These are phyloP conservation scores for Cyamopsis tetragonoloba DNA, from an alignment of 306 rosid genomes.

Conservation along the genomic window DNA sequence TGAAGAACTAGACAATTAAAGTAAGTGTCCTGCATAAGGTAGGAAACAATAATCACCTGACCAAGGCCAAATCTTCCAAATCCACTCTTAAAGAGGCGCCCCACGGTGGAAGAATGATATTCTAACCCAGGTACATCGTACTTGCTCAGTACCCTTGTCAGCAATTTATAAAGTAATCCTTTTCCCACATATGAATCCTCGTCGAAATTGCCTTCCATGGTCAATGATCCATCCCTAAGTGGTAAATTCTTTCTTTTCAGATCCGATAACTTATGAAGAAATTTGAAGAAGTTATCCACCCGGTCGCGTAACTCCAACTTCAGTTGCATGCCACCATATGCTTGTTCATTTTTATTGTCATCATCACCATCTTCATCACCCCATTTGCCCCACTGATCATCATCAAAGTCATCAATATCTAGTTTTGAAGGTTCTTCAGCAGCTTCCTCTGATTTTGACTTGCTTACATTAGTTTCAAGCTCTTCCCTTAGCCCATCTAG, in stretches of 20 bases:
- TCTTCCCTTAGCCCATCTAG: slow-evolving; percentile 76
- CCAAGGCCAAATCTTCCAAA: slow-evolving; percentile 97
- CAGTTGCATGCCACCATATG: slow-evolving; percentile 68
- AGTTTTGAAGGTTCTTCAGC: slow-evolving; percentile 33
- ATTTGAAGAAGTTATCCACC: slow-evolving; percentile 79
- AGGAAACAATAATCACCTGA: slow-evolving; percentile 58
- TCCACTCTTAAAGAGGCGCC: slow-evolving; percentile 82
- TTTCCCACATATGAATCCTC: slow-evolving; percentile 59
- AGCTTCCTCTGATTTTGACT: slow-evolving; percentile 50
- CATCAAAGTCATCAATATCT: slow-evolving; percentile 72
- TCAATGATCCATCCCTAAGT: slow-evolving; percentile 53
- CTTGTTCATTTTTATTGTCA: slow-evolving; percentile 46
- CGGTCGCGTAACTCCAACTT: slow-evolving; percentile 91
- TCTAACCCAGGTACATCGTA: slow-evolving; percentile 72
- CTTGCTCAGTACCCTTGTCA: slow-evolving; percentile 61
- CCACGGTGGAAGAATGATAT: slow-evolving; percentile 92
- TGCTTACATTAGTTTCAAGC: slow-evolving; percentile 62
- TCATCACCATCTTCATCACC: slow-evolving; percentile 80
- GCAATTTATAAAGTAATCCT: slow-evolving; percentile 72
- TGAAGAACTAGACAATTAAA: slow-evolving; percentile 22
- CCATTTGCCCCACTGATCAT: slow-evolving; percentile 92
- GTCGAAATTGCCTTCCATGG: slow-evolving; percentile 44
- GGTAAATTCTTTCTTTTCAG: slow-evolving; percentile 58
- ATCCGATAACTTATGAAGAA: slow-evolving; percentile 75
- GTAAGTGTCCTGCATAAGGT: slow-evolving; percentile 2